Conservation (phyloP, 2,329 filamentous ascomycete genomes). For the Trichoderma sp. region DNA sequence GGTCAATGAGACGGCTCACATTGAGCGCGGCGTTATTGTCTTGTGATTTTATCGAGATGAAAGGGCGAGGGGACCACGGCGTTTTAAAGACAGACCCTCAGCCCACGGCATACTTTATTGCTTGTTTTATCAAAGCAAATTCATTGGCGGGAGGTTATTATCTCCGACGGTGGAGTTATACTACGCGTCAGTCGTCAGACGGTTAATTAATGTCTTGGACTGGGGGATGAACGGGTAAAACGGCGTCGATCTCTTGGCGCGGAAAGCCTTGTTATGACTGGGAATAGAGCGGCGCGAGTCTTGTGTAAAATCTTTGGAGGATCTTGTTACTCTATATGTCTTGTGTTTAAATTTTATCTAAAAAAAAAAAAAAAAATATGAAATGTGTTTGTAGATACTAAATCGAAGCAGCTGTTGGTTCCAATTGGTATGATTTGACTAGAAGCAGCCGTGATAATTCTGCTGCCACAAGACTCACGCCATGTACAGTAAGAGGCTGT, state of each 20-base stretch:
- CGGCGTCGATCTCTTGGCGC: constrained; percentile 11
- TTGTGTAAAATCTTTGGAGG: background rate
- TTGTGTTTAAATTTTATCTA: background rate
- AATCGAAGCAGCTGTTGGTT: too few relatives aligned
- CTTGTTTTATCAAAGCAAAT: background rate
- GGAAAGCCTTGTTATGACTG: background rate
- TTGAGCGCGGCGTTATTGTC: constrained; percentile 33
- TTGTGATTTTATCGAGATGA: constrained; percentile 20
- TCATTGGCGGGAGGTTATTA: background rate
- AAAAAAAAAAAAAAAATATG: background rate
- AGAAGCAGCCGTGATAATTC: background rate
- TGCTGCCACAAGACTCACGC: background rate
- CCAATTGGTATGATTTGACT: background rate
- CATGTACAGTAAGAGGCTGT: background rate
- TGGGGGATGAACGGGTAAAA: constrained; percentile 4
- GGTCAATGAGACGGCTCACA: constrained; percentile 33
- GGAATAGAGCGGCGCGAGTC: constrained; percentile 1
- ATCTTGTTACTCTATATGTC: background rate
- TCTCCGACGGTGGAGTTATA: background rate
- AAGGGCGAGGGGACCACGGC: background rate
- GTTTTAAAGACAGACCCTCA: background rate
- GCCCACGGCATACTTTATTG: background rate
- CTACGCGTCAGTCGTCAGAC: constrained; percentile 2
- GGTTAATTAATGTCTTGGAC: constrained; percentile 7
- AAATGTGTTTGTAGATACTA: background rate